These are phyloP conservation scores for Ustilago crameri DNA, from an alignment of 1,284 basidiomycete genomes.

Conservation along the genomic window DNA sequence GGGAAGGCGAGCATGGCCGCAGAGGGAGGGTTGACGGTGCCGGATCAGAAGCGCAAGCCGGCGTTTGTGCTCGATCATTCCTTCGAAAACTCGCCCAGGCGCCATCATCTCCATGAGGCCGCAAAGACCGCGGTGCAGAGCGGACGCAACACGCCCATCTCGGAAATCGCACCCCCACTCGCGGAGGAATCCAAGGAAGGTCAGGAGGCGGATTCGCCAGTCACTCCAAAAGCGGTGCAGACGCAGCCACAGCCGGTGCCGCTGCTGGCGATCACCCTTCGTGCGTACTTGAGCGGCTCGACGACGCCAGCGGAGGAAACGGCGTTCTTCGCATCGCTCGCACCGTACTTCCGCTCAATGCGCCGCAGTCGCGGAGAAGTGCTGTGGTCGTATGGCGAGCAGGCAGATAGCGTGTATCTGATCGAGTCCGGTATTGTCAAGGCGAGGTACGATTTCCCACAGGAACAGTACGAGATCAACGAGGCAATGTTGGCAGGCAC, in stretches of 20 bases:
- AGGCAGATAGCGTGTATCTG: constrained; percentile 72
- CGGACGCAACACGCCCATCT: constrained; percentile 29
- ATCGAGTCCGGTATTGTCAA: constrained; percentile 66
- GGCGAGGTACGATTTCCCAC: constrained; percentile 63
- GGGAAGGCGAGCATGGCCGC: constrained; percentile 68
- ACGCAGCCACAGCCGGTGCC: constrained; percentile 53
- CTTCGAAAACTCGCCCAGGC: constrained; percentile 78
- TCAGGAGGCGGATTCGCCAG: neutral
- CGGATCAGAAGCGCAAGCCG: constrained; percentile 55
- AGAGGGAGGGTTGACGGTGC: constrained; percentile 70
- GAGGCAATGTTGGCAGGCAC: constrained; percentile 68
- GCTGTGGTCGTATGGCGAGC: constrained; percentile 80
- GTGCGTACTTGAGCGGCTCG: constrained; percentile 38
- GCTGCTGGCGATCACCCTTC: constrained; percentile 55
- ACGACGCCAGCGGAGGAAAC: constrained; percentile 8
- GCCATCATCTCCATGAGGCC: constrained; percentile 79
- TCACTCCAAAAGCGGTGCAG: constrained; percentile 9
- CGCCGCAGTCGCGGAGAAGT: constrained; percentile 74
- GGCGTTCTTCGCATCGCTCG: constrained; percentile 71
- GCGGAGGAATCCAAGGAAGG: neutral
- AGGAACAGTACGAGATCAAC: constrained; percentile 66
- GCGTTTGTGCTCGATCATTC: constrained; percentile 72
- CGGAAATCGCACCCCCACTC: constrained; percentile 14
- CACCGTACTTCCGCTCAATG: constrained; percentile 78
- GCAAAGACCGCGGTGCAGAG: constrained; percentile 70